A percentile compares a stretch with the other conserved stretches of the same genome.
These are phyloP conservation scores for Dactylellina cionopaga DNA, from an alignment of 2,329 filamentous ascomycete species.

Conservation along the genomic window DNA sequence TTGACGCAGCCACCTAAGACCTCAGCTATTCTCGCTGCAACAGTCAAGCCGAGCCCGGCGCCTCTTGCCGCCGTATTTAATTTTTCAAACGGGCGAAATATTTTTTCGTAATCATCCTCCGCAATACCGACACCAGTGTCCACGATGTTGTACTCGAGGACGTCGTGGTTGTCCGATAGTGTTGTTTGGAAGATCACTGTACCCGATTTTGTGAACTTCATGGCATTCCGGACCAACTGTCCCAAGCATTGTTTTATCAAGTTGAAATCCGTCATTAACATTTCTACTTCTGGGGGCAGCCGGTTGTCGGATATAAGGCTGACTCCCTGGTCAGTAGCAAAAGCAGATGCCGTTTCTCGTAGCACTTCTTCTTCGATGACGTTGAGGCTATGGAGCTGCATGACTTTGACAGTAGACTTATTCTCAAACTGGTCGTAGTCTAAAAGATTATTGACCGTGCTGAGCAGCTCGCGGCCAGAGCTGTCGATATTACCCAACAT, in stretches of 20 bases:
- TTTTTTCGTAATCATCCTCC: constrained; percentile 59
- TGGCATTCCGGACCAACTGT: constrained; percentile 62
- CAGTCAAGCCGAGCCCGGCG: constrained; percentile 63
- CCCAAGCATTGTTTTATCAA: constrained; percentile 63
- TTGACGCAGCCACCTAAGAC: constrained; percentile 61
- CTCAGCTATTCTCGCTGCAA: constrained; percentile 62
- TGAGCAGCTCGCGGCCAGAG: constrained; percentile 42
- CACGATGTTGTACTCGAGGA: constrained; percentile 61
- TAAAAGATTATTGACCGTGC: constrained; percentile 40
- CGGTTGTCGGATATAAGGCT: constrained; percentile 59
- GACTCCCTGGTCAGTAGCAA: constrained; percentile 53
- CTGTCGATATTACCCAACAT: constrained; percentile 46
- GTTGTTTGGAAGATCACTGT: constrained; percentile 60
- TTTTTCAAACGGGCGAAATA: constrained; percentile 64
- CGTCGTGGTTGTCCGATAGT: constrained; percentile 57
- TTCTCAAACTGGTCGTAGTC: constrained; percentile 57
- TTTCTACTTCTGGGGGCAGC: constrained; percentile 57
- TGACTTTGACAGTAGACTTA: constrained; percentile 60
- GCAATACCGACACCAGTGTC: constrained; percentile 63
- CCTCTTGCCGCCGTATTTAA: constrained; percentile 60
- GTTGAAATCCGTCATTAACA: constrained; percentile 60
- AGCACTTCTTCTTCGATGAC: constrained; percentile 59
- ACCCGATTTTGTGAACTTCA: constrained; percentile 62
- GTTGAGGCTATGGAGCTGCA: constrained; percentile 58
- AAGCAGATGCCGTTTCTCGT: constrained; percentile 56